Evolutionary conservation across 2,329 filamentous ascomycete species (phyloP).

Genomic region (Pseudocercospora musae): DNA sequence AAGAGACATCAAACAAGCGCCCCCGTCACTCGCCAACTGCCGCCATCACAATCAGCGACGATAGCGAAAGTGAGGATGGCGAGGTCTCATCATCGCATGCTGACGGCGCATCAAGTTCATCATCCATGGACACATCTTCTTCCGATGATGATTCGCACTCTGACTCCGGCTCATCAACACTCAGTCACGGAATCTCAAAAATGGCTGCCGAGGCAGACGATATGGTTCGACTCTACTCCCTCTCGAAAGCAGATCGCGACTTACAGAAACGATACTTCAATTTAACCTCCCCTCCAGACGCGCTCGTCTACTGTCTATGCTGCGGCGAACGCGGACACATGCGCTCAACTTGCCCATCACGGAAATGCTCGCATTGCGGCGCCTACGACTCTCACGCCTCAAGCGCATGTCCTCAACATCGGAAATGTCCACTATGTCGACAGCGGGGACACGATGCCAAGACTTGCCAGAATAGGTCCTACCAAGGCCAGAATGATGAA

Average conservation of each 20-base stretch:
- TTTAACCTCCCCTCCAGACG: not conserved
- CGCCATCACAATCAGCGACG: not conserved
- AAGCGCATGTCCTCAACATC: slow-evolving; percentile 10
- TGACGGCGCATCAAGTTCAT: not conserved
- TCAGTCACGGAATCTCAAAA: slow-evolving; percentile 1
- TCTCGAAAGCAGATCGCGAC: slow-evolving; percentile 1
- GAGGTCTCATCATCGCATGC: slow-evolving; percentile 2
- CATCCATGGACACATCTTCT: not conserved
- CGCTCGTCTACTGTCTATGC: slow-evolving; percentile 14
- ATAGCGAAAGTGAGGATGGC: not conserved
- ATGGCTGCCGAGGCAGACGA: not conserved
- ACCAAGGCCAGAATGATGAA: not conserved
- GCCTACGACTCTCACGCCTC: slow-evolving; percentile 10
- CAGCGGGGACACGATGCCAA: slow-evolving; percentile 15
- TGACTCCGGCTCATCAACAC: not conserved
- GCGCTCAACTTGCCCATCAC: slow-evolving; percentile 3
- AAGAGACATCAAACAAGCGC: not conserved
- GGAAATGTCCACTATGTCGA: slow-evolving; percentile 18
- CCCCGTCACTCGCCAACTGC: not conserved
- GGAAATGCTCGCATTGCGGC: slow-evolving; percentile 15
- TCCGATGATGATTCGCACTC: not conserved
- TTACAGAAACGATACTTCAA: slow-evolving; percentile 10
- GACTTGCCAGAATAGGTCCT: slow-evolving; percentile 5
- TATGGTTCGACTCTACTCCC: not conserved
- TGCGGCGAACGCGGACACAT: slow-evolving; percentile 16